Evolutionary conservation across 1,139 yeast species (phyloP).

Genomic region (Yueomyces sp.): DNA sequence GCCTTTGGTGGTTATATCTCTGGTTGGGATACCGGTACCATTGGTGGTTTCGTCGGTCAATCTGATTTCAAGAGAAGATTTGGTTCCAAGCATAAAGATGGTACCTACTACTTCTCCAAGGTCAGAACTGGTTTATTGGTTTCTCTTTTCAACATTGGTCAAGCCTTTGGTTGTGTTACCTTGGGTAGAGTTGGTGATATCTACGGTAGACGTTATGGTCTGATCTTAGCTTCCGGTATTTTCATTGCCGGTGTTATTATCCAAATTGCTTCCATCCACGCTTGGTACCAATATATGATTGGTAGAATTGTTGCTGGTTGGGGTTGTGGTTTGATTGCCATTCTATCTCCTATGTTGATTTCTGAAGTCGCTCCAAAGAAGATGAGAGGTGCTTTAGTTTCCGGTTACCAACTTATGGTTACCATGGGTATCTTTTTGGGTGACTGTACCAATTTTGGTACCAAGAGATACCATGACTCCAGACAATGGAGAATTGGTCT

Average conservation of each 20-base stretch:
- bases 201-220: slow-evolving; percentile 47
- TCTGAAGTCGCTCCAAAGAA: neutral
- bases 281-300: slow-evolving; percentile 40
- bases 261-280: slow-evolving; percentile 40
- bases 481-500: slow-evolving; percentile 30
- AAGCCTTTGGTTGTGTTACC: slow-evolving; percentile 47
- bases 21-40: neutral
- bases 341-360: neutral
- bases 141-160: slow-evolving; percentile 54
- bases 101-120: slow-evolving; percentile 32
- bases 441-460: slow-evolving; percentile 46
- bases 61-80: slow-evolving; percentile 43
- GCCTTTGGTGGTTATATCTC: slow-evolving; percentile 44
- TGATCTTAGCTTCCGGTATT: slow-evolving; percentile 36
- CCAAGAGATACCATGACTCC: slow-evolving; percentile 31
- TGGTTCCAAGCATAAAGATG: slow-evolving; percentile 23
- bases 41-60: slow-evolving; percentile 59
- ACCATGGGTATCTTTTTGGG: slow-evolving; percentile 38
- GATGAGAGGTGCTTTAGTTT: neutral
- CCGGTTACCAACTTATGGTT: neutral
- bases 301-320: slow-evolving; percentile 38
- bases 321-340: neutral
- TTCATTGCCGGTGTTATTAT: slow-evolving; percentile 49
- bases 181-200: slow-evolving; percentile 44
- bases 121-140: slow-evolving; percentile 48